Evolutionary conservation across 768 basidiomycete genomes (phyloP), one percentile per base, ranked within the genome.

Genomic region (Russula griseocarnosa): DNA sequence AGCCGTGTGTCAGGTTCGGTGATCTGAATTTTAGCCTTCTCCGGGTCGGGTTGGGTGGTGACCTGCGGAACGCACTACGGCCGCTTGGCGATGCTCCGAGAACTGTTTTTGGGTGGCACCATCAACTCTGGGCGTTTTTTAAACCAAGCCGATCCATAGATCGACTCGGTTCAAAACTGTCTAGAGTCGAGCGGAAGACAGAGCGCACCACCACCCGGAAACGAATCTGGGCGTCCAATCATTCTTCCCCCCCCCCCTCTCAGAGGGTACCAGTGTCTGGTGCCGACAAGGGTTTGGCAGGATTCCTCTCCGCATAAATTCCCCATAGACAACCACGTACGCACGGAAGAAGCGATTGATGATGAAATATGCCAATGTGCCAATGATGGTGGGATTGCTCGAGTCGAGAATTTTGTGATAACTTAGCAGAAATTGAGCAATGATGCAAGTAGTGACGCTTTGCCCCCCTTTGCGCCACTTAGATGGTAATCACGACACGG

Each of bases 51-150:
- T 66, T 79, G 20, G 18, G 9, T 46, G 18, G 9, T 46, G 44
- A 78, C 71, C 86, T 1, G 87, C 87, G 14, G 78, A 82, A 3
- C 77, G 70, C 46, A 92, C 75, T 20, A 82, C 75, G 7, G 74
- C 75, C 54, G 79, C 76, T 71, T 89, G 38, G n/a, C 83, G 84
- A 71, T 86, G 86, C 78, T 81, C 77, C 57, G 62, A 32, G 47
- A 13, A 13, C 32, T 22, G 5, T n/a, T 8, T 44, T 47, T 47
- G 22, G 46, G 5, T 47, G 46, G 7, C 20, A 5, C n/a, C 13
- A 10, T 22, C 44, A 11, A 22, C 4, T 22, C 36, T 13, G 0
- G 36, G 36, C 36, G 11, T 13, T 36, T 36, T 36, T 36, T 8
- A 4, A 36, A 36, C 13, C 36, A 14, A 36, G 36, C 36, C 36